Evolutionary conservation across 176 grass and related monocot genomes (phyloP), one percentile per base, ranked within the genome.

Genomic region (Aegilops sharonensis): DNA sequence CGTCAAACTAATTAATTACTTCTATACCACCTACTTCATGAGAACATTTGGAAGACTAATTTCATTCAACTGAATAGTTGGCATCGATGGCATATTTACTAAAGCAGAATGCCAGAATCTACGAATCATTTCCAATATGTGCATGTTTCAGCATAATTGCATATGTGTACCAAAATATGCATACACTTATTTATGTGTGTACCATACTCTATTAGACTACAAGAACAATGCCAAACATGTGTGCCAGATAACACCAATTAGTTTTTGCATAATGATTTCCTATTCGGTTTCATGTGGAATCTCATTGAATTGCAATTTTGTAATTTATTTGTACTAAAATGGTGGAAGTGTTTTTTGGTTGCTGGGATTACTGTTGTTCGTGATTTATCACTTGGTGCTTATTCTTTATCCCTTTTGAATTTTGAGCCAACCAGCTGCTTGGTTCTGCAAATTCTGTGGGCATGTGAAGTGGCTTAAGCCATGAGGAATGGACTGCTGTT

Each of bases 401-500:
- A 23, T 56, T 54, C 5, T 54, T 54, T 52, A 52, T 15, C 50
- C 50, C 50, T 2, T 54, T 54, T 54, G 50, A 18, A 54, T 64
- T 72, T 85, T 5, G 9, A 84, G 81, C 37, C 62, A 85, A 70
- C 43, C 24, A 67, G 25, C 35, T 85, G 24, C 25, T 68, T 75
- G 25, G 9, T 76, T 85, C 62, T 86, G 14, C 29, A 86, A 30
- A 63, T 82, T 77, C 34, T 5, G 9, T 71, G 36, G 85, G 50
- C 25, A 62, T 84, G 64, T 68, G 48, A 18, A 42, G 36, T 48
- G 42, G 73, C 20, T 79, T 42, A 81, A 78, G 47, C 12, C 30
- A 76, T 88, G 77, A 88, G 36, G 37, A 78, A 66, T 61, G 35
- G 34, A 14, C 73, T 82, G 50, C 56, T 81, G 39, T 87, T 70